Percentiles rank a stretch among this genome's conserved stretches.
phyloP scores from a whole-genome alignment of 257 asterid species.

The Petunia secreta region DNA sequence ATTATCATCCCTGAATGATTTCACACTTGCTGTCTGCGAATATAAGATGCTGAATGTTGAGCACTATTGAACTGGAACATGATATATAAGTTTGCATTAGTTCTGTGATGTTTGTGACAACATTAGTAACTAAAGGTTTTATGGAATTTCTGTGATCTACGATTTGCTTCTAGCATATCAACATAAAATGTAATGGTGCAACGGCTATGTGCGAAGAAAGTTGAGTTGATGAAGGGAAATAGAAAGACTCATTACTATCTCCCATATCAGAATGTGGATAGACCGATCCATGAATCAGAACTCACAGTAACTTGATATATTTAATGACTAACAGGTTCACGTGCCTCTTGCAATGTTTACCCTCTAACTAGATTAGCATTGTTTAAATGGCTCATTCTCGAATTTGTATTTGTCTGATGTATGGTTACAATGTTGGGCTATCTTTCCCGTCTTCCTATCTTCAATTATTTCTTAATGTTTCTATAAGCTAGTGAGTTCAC shows the following conservation, averaged over 20 bases:
- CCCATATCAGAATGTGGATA: constrained; percentile 3
- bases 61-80: too few relatives aligned
- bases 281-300: not conserved
- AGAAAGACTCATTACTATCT: not conserved
- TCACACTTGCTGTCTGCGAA: not conserved
- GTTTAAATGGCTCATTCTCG: not conserved
- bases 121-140: not conserved
- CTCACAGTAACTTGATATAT: not conserved
- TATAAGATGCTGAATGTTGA: not conserved
- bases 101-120: not conserved
- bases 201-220: not conserved
- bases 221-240: not conserved
- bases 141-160: not conserved
- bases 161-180: not conserved
- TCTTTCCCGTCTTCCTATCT: constrained; percentile 4
- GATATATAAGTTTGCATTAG: constrained; percentile 1
- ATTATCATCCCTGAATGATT: not conserved
- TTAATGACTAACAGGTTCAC: not conserved
- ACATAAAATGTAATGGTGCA: constrained; percentile 11
- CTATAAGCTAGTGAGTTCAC: constrained; percentile 2
- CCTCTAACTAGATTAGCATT: constrained; percentile 12
- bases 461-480: constrained; percentile 2
- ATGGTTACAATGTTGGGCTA: not conserved
- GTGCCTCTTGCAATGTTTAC: not conserved
- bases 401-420: constrained; percentile 13